phyloP scores from a whole-genome alignment of 257 asterid species.

The Dorcoceras hygrometricum region DNA sequence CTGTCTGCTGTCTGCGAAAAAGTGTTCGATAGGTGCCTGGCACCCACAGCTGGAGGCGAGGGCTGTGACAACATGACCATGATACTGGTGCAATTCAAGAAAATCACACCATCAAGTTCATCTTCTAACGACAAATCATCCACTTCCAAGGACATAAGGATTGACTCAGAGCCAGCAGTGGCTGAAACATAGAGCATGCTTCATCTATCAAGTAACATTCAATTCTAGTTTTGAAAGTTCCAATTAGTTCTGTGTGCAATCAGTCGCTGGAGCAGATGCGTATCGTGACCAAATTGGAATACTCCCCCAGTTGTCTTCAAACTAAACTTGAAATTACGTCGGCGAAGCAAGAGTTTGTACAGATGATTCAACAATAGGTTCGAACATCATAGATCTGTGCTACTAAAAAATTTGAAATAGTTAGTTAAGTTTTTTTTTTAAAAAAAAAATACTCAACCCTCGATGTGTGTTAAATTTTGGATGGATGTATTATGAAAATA shows the following conservation, averaged over 20 bases:
- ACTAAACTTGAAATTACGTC: neutral
- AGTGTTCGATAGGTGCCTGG: constrained; percentile 74
- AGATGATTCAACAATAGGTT: constrained; percentile 26
- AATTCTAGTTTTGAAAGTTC: constrained; percentile 5
- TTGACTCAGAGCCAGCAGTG: constrained; percentile 19
- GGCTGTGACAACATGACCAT: constrained; percentile 98
- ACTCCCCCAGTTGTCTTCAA: neutral
- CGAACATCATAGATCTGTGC: neutral
- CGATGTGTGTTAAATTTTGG: too few relatives aligned
- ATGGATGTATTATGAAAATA: too few relatives aligned
- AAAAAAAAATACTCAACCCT: too few relatives aligned
- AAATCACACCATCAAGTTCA: constrained; percentile 30
- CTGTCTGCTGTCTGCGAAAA: constrained; percentile 75
- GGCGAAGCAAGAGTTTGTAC: constrained; percentile 18
- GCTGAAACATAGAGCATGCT: neutral
- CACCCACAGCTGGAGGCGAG: constrained; percentile 89
- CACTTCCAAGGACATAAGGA: constrained; percentile 25
- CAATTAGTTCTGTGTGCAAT: constrained; percentile 25
- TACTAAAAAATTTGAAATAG: too few relatives aligned
- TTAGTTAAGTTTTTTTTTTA: too few relatives aligned
- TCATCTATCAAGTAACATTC: constrained; percentile 1
- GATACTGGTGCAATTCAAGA: constrained; percentile 80
- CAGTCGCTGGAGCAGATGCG: constrained; percentile 21
- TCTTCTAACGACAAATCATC: constrained; percentile 33
- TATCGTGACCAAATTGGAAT: neutral